Evolutionary conservation across 306 rosid genomes (phyloP).

Genomic region (Rosa chinensis): DNA sequence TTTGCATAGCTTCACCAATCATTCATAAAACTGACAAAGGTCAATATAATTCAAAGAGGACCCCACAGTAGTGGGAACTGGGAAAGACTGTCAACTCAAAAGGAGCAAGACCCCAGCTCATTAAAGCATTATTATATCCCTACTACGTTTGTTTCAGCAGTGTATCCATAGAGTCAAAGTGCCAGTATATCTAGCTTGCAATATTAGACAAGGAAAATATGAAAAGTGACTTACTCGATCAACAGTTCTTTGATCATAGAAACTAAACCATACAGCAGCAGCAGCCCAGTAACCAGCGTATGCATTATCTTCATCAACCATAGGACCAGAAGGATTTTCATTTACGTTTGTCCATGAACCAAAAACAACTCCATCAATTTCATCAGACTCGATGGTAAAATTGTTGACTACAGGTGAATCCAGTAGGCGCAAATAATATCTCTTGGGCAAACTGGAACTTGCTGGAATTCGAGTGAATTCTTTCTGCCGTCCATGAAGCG

Average conservation of each 20-base stretch:
- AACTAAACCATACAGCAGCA: slow-evolving; percentile 84
- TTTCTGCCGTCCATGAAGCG: slow-evolving; percentile 57
- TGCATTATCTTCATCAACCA: slow-evolving; percentile 53
- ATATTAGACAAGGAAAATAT: slow-evolving; percentile 5
- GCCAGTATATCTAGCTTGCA: not conserved
- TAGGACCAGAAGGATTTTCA: slow-evolving; percentile 49
- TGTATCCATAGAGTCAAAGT: not conserved
- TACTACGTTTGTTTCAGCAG: not conserved
- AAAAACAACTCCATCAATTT: slow-evolving; percentile 81
- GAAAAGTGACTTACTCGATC: slow-evolving; percentile 79
- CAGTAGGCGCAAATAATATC: slow-evolving; percentile 53
- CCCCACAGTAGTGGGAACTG: not conserved
- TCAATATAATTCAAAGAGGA: not conserved
- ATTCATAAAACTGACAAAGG: not conserved
- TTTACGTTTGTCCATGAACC: slow-evolving; percentile 70
- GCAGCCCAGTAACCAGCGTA: slow-evolving; percentile 88
- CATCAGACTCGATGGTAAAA: slow-evolving; percentile 71
- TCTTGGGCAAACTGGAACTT: slow-evolving; percentile 47
- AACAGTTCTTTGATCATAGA: slow-evolving; percentile 82
- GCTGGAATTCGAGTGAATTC: slow-evolving; percentile 44
- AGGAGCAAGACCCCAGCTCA: slow-evolving; percentile 3
- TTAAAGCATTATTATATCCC: not conserved
- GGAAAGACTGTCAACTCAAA: slow-evolving; percentile 1
- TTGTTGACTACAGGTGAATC: slow-evolving; percentile 48
- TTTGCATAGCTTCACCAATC: not conserved